phyloP scores from a whole-genome alignment of 371 early-diverging fungal genomes.

The Fennellomyces sp. region DNA sequence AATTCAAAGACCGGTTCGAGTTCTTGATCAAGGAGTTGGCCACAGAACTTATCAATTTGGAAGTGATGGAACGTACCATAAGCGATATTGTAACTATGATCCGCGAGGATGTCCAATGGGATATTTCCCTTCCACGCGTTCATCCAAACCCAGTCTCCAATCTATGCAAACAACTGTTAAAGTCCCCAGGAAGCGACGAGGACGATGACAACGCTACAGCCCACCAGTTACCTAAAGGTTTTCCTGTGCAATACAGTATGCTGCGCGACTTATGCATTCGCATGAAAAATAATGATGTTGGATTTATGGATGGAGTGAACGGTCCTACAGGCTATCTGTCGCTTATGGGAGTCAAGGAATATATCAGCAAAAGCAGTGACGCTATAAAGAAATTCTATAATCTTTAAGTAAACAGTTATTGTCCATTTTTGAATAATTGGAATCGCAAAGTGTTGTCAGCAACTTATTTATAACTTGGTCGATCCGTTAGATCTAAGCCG shows the following conservation, averaged over 20 bases:
- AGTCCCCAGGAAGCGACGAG: background rate
- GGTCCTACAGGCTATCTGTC: slow-evolving; percentile 13
- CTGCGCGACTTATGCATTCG: background rate
- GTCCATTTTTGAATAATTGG: no score
- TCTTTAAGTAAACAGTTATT: no score
- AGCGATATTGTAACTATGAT: slow-evolving; percentile 10
- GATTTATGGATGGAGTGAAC: slow-evolving; percentile 16
- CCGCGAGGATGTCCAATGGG: slow-evolving; percentile 21
- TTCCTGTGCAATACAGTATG: no score
- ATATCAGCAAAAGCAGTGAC: background rate
- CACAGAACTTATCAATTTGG: background rate
- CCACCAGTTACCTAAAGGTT: no score
- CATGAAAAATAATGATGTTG: background rate
- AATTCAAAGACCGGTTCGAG: slow-evolving; percentile 25
- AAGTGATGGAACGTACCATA: background rate
- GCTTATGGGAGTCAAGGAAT: slow-evolving; percentile 19
- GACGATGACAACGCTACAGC: no score
- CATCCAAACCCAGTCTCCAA: background rate
- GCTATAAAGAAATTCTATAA: background rate
- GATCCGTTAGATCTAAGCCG: no score
- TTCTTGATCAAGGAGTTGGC: slow-evolving; percentile 14
- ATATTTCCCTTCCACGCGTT: slow-evolving; percentile 13
- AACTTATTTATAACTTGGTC: no score
- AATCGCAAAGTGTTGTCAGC: no score
- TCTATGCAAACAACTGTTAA: no score